Evolutionary conservation across 2,329 filamentous ascomycete species (phyloP).

Genomic region (Aureobasidium sp.): DNA sequence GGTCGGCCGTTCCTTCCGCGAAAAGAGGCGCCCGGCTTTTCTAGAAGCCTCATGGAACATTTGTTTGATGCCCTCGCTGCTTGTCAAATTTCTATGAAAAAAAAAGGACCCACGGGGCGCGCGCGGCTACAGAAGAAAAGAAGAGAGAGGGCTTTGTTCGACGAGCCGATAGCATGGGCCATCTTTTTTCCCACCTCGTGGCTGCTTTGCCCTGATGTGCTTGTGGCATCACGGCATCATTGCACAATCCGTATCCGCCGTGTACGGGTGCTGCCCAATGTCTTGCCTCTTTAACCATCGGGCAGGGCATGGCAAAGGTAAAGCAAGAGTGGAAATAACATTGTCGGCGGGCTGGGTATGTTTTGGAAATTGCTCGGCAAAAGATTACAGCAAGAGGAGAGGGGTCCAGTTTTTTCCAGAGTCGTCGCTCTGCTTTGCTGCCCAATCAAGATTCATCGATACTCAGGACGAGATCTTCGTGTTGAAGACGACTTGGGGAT

Average conservation of each 20-base stretch:
- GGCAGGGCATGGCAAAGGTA: neutral
- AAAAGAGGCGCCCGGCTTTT: too few relatives aligned
- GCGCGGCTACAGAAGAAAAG: neutral
- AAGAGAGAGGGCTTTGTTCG: neutral
- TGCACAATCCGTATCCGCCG: neutral
- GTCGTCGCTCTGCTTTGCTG: neutral
- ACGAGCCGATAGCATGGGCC: neutral
- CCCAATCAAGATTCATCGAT: constrained; percentile 11
- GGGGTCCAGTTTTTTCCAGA: constrained; percentile 6
- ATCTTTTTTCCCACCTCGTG: neutral
- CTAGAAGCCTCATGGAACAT: constrained; percentile 11
- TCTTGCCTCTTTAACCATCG: neutral
- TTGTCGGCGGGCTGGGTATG: neutral
- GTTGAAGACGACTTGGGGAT: constrained; percentile 5
- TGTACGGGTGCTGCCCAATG: neutral
- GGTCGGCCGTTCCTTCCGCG: neutral
- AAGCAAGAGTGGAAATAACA: neutral
- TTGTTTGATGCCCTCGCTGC: neutral
- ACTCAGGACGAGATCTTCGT: constrained; percentile 1
- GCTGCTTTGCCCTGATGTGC: constrained; percentile 1
- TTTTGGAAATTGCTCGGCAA: neutral
- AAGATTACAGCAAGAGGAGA: too few relatives aligned
- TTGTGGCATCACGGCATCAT: constrained; percentile 4
- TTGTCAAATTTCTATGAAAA: constrained; percentile 1
- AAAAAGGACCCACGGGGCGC: neutral